A percentile compares a stretch with the other conserved stretches of the same genome.
phyloP scores from a whole-genome alignment of 2,329 filamentous ascomycete genomes.

The Sarocladium brachiariae region DNA sequence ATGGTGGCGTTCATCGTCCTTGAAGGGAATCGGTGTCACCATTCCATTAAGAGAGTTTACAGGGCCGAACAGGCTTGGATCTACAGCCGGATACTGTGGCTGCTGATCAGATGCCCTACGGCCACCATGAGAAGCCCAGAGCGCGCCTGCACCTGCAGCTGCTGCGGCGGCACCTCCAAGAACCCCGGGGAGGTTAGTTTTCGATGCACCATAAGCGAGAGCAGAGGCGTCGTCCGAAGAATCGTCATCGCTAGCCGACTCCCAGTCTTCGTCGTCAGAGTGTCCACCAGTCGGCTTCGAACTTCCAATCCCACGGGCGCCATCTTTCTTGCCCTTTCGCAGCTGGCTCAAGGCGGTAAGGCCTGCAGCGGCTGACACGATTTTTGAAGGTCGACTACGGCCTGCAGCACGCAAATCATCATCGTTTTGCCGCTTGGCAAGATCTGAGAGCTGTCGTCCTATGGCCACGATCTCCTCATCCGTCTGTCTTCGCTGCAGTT shows the following conservation, averaged over 20 bases:
- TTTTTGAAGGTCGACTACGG: conserved; percentile 18
- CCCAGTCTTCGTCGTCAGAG: conserved; percentile 48
- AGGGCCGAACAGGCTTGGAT: conserved; percentile 52
- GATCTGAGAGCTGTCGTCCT: conserved; percentile 45
- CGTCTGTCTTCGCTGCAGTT: conserved; percentile 9
- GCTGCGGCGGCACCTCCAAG: conserved; percentile 23
- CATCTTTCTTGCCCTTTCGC: conserved; percentile 30
- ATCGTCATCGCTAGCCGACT: conserved; percentile 46
- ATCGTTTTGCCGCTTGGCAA: conserved; percentile 44
- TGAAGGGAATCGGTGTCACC: conserved; percentile 27
- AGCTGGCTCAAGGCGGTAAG: conserved; percentile 32
- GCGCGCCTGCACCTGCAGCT: conserved; percentile 33
- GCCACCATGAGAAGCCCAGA: conserved; percentile 14
- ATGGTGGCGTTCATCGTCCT: conserved; percentile 19
- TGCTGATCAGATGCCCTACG: conserved; percentile 14
- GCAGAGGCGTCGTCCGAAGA: conserved; percentile 28
- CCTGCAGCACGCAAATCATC: conserved; percentile 39
- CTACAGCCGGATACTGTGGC: conserved; percentile 45
- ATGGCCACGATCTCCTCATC: conserved; percentile 49
- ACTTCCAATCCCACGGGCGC: conserved; percentile 29
- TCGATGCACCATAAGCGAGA: conserved; percentile 35
- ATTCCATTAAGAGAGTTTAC: conserved; percentile 53
- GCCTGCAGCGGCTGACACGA: conserved; percentile 27
- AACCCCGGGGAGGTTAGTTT: conserved; percentile 1
- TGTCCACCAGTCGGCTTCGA: conserved; percentile 32